These are phyloP conservation scores for Calonectria naviculata DNA, from an alignment of 2,329 filamentous ascomycete species.

Conservation along the genomic window DNA sequence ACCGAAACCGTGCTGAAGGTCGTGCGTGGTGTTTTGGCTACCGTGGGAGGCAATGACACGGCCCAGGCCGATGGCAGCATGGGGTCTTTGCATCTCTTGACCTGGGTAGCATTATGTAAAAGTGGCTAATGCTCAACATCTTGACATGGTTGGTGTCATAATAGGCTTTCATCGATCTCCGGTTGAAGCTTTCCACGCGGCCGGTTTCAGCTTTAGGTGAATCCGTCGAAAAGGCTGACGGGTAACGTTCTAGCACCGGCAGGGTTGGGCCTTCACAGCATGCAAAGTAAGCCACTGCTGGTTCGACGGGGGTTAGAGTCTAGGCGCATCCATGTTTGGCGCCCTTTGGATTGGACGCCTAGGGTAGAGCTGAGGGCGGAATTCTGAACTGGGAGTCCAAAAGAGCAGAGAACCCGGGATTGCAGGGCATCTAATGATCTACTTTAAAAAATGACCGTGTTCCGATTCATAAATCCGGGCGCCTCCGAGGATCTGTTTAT, in stretches of 20 bases:
- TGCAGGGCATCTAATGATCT: constrained; percentile 30
- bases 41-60: constrained; percentile 20
- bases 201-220: constrained; percentile 44
- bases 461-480: constrained; percentile 23
- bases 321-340: constrained; percentile 27
- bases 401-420: constrained; percentile 33
- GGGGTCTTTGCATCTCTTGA: constrained; percentile 15
- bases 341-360: constrained; percentile 39
- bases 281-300: constrained; percentile 20
- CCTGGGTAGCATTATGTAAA: constrained; percentile 13
- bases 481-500: constrained; percentile 15
- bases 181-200: constrained; percentile 29
- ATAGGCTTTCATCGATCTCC: constrained; percentile 30
- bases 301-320: constrained; percentile 29
- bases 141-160: constrained; percentile 8
- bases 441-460: constrained; percentile 35
- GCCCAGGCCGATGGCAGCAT: constrained; percentile 18
- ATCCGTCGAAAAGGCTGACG: constrained; percentile 28
- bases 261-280: constrained; percentile 9
- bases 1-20: constrained; percentile 13
- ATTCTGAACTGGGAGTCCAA: constrained; percentile 23
- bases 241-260: constrained; percentile 24
- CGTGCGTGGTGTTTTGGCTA: constrained; percentile 20
- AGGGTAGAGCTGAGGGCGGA: constrained; percentile 40
- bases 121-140: constrained; percentile 22